These are phyloP conservation scores for Flaveria ramosissima DNA, from an alignment of 129 eudicot species.

Conservation along the genomic window DNA sequence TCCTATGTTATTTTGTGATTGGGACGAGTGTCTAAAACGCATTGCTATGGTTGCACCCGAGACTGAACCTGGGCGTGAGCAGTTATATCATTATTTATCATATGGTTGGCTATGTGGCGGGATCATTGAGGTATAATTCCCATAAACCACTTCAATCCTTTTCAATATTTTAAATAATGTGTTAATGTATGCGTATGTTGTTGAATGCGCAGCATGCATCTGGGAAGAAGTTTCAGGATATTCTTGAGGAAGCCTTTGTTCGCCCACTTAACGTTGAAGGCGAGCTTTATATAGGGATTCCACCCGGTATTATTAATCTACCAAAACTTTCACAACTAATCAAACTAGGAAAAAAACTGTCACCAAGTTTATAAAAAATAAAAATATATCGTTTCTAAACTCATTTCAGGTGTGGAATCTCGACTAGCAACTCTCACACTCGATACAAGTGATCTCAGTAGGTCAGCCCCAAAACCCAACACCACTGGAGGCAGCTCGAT, in stretches of 20 bases:
- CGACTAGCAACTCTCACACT: slow-evolving; percentile 83
- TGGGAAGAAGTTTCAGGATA: slow-evolving; percentile 79
- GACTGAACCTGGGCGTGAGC: slow-evolving; percentile 81
- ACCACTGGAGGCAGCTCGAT: slow-evolving; percentile 31
- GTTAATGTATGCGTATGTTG: slow-evolving; percentile 5
- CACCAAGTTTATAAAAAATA: not conserved
- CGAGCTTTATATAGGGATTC: slow-evolving; percentile 94
- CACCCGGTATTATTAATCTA: slow-evolving; percentile 60
- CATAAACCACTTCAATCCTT: not conserved
- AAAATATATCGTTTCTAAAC: not conserved
- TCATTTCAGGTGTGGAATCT: slow-evolving; percentile 80
- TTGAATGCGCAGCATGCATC: slow-evolving; percentile 69
- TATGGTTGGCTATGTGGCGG: slow-evolving; percentile 98
- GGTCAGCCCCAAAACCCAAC: slow-evolving; percentile 36
- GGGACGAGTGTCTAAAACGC: slow-evolving; percentile 76
- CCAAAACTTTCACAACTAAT: not conserved
- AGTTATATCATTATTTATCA: slow-evolving; percentile 84
- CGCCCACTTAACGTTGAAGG: slow-evolving; percentile 81
- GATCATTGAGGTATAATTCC: slow-evolving; percentile 70
- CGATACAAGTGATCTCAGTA: slow-evolving; percentile 58
- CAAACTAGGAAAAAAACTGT: not conserved
- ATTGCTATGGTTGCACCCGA: slow-evolving; percentile 62
- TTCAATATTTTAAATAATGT: not conserved
- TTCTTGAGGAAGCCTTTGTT: slow-evolving; percentile 90
- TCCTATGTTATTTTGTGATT: slow-evolving; percentile 68